Evolutionary conservation across 2,329 filamentous ascomycete species (phyloP), one percentile per base, ranked within the genome.

Genomic region (Epichloe gansuensis): DNA sequence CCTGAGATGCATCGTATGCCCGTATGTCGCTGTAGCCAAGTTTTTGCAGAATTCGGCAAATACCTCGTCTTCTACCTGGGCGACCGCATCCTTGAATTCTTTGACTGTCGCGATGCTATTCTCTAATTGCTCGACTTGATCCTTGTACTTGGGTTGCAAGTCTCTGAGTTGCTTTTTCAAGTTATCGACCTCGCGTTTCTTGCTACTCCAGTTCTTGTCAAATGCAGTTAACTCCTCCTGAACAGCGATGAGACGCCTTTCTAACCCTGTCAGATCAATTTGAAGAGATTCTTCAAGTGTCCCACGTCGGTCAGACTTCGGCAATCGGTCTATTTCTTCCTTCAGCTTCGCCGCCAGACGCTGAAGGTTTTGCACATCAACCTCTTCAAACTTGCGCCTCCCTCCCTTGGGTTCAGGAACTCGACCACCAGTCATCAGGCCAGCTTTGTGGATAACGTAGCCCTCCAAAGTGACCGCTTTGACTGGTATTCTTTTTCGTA

Each of bases 401-500:
- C 80, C 81, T 52, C 84, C 82, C 65, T 86, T 88, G 46, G 83
- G 79, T 46, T 86, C 81, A 1, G 83, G 84, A 34, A 89, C 85
- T 56, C 90, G 86, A 59, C 93, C 93, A 75, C 93, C 93, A 48
- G 93, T 97, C 86, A 98, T 97, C 51, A 94, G 77, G 63, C 93
- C 93, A 46, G 88, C 90, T 66, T 97, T 97, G 72, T 95, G 90
- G 58, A 98, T 96, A 55, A 98, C 86, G 52, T 86, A 91, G n/a
- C 93, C 93, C 63, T 97, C 91, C 12, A 97, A 70, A 0, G 91
- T 95, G 12, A 98, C 91, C 5, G 91, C 91, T 68, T 97, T 97
- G 51, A 94, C 91, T 54, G 91, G 86, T 35, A 96, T 84, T 35
- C 81, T 84, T 57, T 82, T 53, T 87, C 82, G 65, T 94, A 97